Evolutionary conservation across 2,329 filamentous ascomycete genomes (phyloP).

Genomic region (Exophiala dermatitidis): DNA sequence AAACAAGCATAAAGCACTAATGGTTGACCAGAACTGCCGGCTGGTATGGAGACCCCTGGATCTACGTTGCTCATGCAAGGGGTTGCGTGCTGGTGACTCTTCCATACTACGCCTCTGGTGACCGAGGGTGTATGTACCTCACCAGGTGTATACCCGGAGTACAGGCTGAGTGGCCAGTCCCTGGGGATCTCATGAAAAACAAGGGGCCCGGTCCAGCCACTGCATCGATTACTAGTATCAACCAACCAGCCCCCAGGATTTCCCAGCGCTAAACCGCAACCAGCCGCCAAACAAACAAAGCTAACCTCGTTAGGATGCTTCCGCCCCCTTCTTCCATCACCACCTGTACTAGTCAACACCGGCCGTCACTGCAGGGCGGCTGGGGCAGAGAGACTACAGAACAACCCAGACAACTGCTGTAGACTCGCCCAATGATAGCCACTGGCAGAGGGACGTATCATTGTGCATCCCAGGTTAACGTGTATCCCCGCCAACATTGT

Average conservation of each 20-base stretch:
- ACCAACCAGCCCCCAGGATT: constrained; percentile 1
- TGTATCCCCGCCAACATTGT: constrained; percentile 9
- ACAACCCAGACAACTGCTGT: too few relatives aligned
- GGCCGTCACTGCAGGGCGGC: neutral
- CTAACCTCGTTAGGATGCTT: neutral
- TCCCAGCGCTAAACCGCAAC: constrained; percentile 6
- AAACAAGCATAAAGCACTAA: too few relatives aligned
- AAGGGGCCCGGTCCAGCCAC: neutral
- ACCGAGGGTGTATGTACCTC: neutral
- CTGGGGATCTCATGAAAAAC: neutral
- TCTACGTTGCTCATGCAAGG: too few relatives aligned
- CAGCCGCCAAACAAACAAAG: neutral
- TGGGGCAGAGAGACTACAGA: neutral
- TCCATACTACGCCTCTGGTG: neutral
- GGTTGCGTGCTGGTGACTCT: too few relatives aligned
- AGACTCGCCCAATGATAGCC: too few relatives aligned
- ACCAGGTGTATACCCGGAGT: neutral
- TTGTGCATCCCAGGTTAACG: neutral
- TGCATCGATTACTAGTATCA: neutral
- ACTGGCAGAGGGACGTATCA: too few relatives aligned
- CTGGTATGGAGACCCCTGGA: too few relatives aligned
- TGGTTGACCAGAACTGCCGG: too few relatives aligned
- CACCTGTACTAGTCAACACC: constrained; percentile 1
- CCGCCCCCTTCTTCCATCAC: neutral
- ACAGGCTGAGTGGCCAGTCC: neutral